Evolutionary conservation across 345 rosid species (phyloP).

Genomic region (Acer yangbiense): DNA sequence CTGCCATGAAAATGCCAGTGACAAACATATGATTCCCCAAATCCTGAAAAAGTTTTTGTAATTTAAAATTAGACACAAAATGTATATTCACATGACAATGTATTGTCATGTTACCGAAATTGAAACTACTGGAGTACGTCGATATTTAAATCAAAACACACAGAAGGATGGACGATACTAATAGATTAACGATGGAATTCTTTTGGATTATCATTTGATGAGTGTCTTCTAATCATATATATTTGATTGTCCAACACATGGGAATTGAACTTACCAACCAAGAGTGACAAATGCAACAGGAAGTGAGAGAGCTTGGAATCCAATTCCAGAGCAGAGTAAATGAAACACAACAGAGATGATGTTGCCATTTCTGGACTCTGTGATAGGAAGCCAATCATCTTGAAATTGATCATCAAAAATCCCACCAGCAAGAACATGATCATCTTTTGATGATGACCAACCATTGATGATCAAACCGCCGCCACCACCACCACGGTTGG

Average conservation of each 20-base stretch:
- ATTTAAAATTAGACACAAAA: neutral
- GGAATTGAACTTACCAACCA: conserved; percentile 40
- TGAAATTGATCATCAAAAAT: neutral
- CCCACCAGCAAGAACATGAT: neutral
- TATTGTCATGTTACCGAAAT: too few species aligned
- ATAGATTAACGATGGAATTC: too few species aligned
- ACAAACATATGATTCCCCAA: conserved; percentile 45
- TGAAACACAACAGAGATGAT: conserved; percentile 25
- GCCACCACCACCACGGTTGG: too few species aligned
- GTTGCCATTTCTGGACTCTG: conserved; percentile 51
- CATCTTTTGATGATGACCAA: neutral
- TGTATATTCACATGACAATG: neutral
- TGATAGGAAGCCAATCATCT: conserved; percentile 53
- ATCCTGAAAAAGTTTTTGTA: conserved; percentile 30
- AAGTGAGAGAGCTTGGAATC: conserved; percentile 45
- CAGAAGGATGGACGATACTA: neutral
- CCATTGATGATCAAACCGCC: neutral
- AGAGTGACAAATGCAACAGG: conserved; percentile 46
- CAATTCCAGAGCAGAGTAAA: conserved; percentile 45
- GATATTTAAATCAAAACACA: neutral
- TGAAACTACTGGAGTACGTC: neutral
- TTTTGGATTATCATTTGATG: too few species aligned
- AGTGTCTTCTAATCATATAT: too few species aligned
- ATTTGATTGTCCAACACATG: too few species aligned
- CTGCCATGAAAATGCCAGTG: conserved; percentile 39